Conservation (phyloP, 2,329 filamentous ascomycete genomes). For the Biscogniauxia mediterranea region DNA sequence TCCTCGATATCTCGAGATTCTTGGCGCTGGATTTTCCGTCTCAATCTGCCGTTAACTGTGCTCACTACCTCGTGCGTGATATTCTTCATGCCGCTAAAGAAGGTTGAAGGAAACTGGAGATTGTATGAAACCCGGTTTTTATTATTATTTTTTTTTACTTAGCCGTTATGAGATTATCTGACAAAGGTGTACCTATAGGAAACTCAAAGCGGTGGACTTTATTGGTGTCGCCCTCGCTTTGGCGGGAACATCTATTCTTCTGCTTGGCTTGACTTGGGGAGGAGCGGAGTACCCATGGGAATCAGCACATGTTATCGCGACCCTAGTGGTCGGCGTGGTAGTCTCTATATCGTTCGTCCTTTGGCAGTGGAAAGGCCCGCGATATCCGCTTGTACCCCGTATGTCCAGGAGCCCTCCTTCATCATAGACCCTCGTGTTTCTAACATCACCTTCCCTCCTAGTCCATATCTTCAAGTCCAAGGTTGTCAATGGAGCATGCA, state of each 20-base stretch:
- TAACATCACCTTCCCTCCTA: slow-evolving; percentile 25
- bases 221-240: slow-evolving; percentile 46
- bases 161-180: not conserved
- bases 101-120: slow-evolving; percentile 51
- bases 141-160: slow-evolving; percentile 2
- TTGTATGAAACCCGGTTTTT: slow-evolving; percentile 28
- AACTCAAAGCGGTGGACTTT: slow-evolving; percentile 52
- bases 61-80: slow-evolving; percentile 46
- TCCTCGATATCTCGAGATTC: slow-evolving; percentile 44
- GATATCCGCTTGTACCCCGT: slow-evolving; percentile 47
- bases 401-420: slow-evolving; percentile 17
- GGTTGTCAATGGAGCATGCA: slow-evolving; percentile 53
- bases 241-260: slow-evolving; percentile 43
- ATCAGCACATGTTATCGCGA: slow-evolving; percentile 52
- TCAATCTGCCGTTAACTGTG: slow-evolving; percentile 52
- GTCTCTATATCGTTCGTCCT: slow-evolving; percentile 49
- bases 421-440: slow-evolving; percentile 2
- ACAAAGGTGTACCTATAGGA: slow-evolving; percentile 28
- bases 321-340: slow-evolving; percentile 49
- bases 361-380: slow-evolving; percentile 51
- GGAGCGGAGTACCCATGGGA: slow-evolving; percentile 58
- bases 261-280: slow-evolving; percentile 57
- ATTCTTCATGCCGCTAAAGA: slow-evolving; percentile 57
- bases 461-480: slow-evolving; percentile 53
- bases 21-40: slow-evolving; percentile 53